phyloP scores from a whole-genome alignment of 208 protist species.

The Trypanosoma caninum region DNA sequence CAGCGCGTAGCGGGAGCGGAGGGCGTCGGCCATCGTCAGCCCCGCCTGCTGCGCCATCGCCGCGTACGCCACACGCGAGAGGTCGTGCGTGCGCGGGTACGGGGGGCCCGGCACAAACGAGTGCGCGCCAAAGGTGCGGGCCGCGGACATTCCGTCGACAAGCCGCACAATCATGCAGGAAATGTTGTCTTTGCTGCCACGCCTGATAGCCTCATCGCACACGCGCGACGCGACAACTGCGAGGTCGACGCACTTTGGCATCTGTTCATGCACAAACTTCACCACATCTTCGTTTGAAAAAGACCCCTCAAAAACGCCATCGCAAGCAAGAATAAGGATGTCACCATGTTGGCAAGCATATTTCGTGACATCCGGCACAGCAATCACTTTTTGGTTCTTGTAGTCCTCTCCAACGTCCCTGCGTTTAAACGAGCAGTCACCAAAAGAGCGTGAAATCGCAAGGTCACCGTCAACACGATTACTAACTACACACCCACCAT shows the following conservation, averaged over 20 bases:
- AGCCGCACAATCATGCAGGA: slow-evolving; percentile 83
- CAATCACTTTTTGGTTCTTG: slow-evolving; percentile 85
- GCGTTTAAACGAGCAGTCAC: slow-evolving; percentile 91
- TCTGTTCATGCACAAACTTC: slow-evolving; percentile 62
- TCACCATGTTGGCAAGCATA: slow-evolving; percentile 66
- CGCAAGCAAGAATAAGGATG: slow-evolving; percentile 84
- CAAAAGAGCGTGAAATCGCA: slow-evolving; percentile 91
- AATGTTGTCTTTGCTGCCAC: slow-evolving; percentile 92
- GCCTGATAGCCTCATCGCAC: slow-evolving; percentile 85
- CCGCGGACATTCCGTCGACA: slow-evolving; percentile 51
- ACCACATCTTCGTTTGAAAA: slow-evolving; percentile 87
- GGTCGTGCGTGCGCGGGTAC: slow-evolving; percentile 69
- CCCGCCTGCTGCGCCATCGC: slow-evolving; percentile 65
- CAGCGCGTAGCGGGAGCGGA: slow-evolving; percentile 67
- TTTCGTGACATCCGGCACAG: slow-evolving; percentile 76
- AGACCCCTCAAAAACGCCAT: slow-evolving; percentile 89
- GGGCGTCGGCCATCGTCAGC: slow-evolving; percentile 42
- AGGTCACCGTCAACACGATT: slow-evolving; percentile 92
- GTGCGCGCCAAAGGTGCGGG: slow-evolving; percentile 37
- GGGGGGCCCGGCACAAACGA: slow-evolving; percentile 78
- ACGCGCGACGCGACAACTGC: slow-evolving; percentile 75
- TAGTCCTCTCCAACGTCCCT: slow-evolving; percentile 42
- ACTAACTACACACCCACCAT: slow-evolving; percentile 82
- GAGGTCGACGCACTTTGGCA: slow-evolving; percentile 61
- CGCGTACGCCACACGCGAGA: slow-evolving; percentile 61